phyloP scores from a whole-genome alignment of 179 eudicot genomes.

The Corrigiola litoralis region DNA sequence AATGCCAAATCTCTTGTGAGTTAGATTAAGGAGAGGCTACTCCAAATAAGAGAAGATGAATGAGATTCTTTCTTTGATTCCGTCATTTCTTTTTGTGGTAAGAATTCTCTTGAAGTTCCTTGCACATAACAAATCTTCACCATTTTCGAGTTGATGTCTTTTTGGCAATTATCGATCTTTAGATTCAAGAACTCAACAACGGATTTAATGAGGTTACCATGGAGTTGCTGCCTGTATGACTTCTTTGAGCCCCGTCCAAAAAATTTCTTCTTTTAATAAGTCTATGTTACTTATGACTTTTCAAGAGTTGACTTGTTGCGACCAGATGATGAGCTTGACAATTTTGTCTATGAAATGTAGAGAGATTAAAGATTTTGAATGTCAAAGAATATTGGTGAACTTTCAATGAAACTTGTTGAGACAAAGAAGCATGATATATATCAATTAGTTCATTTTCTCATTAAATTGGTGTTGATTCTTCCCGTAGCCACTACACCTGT shows the following conservation, averaged over 20 bases:
- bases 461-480: not conserved
- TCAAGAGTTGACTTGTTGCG: not conserved
- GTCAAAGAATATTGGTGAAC: not conserved
- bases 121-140: not conserved
- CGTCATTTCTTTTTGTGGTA: not conserved
- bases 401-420: not conserved
- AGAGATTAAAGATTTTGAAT: not conserved
- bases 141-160: not conserved
- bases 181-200: not conserved
- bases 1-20: too few relatives aligned
- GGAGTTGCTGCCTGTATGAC: not conserved
- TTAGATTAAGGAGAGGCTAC: too few relatives aligned
- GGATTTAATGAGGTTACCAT: not conserved
- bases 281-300: too few relatives aligned
- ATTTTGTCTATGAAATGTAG: not conserved
- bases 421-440: not conserved
- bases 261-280: too few relatives aligned
- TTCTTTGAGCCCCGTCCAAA: too few relatives aligned
- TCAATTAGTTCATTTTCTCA: not conserved
- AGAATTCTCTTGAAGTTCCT: not conserved
- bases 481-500: not conserved
- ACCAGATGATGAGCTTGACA: not conserved
- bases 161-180: not conserved
- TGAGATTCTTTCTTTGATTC: not conserved
- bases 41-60: too few relatives aligned